Base-by-base conservation (phyloP, 192 early-diverging fungal genomes). In the Umbelopsis vinacea region DNA sequence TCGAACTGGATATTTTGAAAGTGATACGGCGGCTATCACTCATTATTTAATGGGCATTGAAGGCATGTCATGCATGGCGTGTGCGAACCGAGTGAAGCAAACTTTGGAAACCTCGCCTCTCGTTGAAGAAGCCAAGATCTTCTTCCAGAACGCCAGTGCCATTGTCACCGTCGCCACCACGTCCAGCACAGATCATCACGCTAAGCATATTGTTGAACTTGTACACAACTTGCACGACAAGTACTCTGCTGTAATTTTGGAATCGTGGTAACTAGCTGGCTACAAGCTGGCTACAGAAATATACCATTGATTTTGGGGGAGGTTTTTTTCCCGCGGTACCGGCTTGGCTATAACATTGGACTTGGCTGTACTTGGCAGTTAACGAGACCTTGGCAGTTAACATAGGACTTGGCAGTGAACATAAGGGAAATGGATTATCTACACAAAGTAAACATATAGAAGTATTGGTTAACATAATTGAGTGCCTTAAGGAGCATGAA, bases 41-140 rank as follows among this genome's bases (percentile, higher is more conserved):
- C 40, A 47, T 29, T 79, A 81, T 50, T 74, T 75, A n/a, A 29
- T 82, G 2, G 22, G 67, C 6, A 69, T 87, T 6, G 68, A 86
- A 2, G 86, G 86, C 12, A 79, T 88, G 50, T 74, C 74, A 2
- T 88, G 86, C 47, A 74, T 80, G 53, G 83, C 83, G 2, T 88
- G 86, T 69, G 86, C 85, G 0, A 88, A 79, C 66, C 71, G 81
- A 53, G 76, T 88, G 10, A 84, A 83, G 29, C 71, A 75, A 14
- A 43, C 66, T 17, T 72, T 88, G 29, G 63, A 70, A 38, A 45
- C 29, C 12, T 48, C 68, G 37, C 52, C 54, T 2, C 66, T 55
- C 7, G 68, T 87, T 8, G 70, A 68, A 5, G 54, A 71, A 46
- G 82, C 73, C 26, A 81, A 72, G 6, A 74, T 87, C 14, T 84